Evolutionary conservation across 305 asterid genomes (phyloP).

Genomic region (Solanum hybrid): DNA sequence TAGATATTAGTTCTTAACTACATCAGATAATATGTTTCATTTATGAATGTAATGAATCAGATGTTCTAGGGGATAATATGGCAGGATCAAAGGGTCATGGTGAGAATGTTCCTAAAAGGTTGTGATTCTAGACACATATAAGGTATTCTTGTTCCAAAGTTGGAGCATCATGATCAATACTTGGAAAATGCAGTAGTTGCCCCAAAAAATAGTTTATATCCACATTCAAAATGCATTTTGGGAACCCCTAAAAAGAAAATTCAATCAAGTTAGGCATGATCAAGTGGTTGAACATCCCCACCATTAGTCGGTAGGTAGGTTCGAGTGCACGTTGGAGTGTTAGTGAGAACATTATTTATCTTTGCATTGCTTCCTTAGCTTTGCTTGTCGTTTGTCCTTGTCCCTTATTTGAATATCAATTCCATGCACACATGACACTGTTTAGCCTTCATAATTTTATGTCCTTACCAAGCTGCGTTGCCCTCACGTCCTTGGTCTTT

Average conservation of each 20-base stretch:
- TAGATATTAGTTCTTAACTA: too few species aligned
- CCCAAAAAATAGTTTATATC: background rate
- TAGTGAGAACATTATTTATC: background rate
- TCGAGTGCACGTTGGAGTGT: background rate
- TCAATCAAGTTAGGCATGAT: background rate
- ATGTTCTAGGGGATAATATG: too few species aligned
- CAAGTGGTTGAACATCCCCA: background rate
- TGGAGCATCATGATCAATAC: background rate
- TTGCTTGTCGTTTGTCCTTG: too few species aligned
- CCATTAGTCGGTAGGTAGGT: background rate
- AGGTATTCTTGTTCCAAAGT: background rate
- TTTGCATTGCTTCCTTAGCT: too few species aligned
- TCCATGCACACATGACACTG: too few species aligned
- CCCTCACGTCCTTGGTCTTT: too few species aligned
- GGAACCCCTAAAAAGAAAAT: background rate
- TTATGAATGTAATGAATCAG: too few species aligned
- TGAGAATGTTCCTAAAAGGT: background rate
- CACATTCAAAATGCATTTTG: background rate
- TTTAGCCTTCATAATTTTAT: too few species aligned
- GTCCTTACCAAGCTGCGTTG: too few species aligned
- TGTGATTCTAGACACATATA: background rate
- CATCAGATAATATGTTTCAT: too few species aligned
- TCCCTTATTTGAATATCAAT: too few species aligned
- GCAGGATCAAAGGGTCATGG: background rate
- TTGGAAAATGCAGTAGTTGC: background rate